Evolutionary conservation across 257 asterid genomes (phyloP).

Genomic region (Linaria vulgaris): DNA sequence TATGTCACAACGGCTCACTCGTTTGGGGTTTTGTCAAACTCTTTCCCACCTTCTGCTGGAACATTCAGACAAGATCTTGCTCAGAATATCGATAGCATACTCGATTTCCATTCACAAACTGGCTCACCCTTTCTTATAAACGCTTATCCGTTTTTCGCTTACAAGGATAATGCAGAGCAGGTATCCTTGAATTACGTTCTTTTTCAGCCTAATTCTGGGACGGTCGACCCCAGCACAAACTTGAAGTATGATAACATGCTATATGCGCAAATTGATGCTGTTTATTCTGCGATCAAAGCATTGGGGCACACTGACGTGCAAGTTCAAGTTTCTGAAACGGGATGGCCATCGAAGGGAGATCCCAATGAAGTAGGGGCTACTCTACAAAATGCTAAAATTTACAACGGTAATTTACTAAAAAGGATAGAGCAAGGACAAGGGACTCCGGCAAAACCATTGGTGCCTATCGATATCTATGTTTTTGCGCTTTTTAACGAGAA

Average conservation of each 20-base stretch:
- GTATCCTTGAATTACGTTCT: constrained; percentile 67
- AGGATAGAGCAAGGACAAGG: constrained; percentile 62
- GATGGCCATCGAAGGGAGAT: constrained; percentile 97
- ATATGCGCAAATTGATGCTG: constrained; percentile 91
- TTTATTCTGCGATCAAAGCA: constrained; percentile 74
- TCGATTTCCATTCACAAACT: constrained; percentile 62
- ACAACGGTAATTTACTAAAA: constrained; percentile 65
- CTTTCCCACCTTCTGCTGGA: constrained; percentile 91
- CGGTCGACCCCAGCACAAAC: constrained; percentile 51
- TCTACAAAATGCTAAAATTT: constrained; percentile 67
- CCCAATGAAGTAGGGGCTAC: constrained; percentile 79
- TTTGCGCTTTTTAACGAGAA: constrained; percentile 94
- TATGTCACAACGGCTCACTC: constrained; percentile 83
- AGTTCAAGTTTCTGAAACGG: constrained; percentile 86
- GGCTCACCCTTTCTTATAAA: constrained; percentile 77
- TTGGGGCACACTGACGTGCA: constrained; percentile 59
- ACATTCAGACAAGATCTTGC: constrained; percentile 60
- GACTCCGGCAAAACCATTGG: constrained; percentile 81
- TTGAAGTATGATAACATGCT: constrained; percentile 89
- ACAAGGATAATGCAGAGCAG: constrained; percentile 58
- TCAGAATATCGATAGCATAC: constrained; percentile 51
- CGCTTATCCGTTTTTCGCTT: constrained; percentile 89
- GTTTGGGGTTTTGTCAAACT: constrained; percentile 48
- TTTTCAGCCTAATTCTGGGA: constrained; percentile 70
- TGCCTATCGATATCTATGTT: constrained; percentile 70